Conservation (phyloP, 495 filamentous ascomycete genomes). For the Xylaria venustula region DNA sequence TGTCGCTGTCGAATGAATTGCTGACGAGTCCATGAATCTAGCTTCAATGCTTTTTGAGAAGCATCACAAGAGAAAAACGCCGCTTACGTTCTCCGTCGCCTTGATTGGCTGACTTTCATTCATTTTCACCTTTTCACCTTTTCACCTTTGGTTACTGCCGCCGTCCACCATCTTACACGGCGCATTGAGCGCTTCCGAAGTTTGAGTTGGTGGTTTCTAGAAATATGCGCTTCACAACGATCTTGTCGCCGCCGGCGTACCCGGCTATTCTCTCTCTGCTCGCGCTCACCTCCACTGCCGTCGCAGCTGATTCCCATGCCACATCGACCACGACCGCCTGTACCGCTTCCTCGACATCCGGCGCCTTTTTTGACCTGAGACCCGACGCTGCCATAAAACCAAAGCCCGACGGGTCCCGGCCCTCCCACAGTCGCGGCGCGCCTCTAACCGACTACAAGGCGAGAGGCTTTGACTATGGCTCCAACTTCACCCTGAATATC, state of each 20-base stretch:
- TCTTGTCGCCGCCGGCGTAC: slow-evolving; percentile 8
- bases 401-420: slow-evolving; percentile 42
- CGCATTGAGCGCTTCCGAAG: not conserved
- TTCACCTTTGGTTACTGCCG: not conserved
- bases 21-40: slow-evolving; percentile 3
- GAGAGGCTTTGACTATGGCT: slow-evolving; percentile 77
- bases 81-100: not conserved
- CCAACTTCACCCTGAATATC: slow-evolving; percentile 95
- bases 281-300: slow-evolving; percentile 15
- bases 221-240: slow-evolving; percentile 24
- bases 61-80: not conserved
- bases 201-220: not conserved
- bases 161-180: not conserved
- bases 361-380: slow-evolving; percentile 87
- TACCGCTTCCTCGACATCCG: slow-evolving; percentile 74
- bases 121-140: not conserved
- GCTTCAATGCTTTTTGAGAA: not conserved
- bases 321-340: slow-evolving; percentile 59
- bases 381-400: slow-evolving; percentile 64
- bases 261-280: slow-evolving; percentile 21
- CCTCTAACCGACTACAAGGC: slow-evolving; percentile 74
- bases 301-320: slow-evolving; percentile 26
- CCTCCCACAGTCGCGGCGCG: slow-evolving; percentile 47
- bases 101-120: slow-evolving; percentile 4
- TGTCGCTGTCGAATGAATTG: not conserved